phyloP scores from a whole-genome alignment of 2,329 filamentous ascomycete genomes.

The Fusarium xylarioides region DNA sequence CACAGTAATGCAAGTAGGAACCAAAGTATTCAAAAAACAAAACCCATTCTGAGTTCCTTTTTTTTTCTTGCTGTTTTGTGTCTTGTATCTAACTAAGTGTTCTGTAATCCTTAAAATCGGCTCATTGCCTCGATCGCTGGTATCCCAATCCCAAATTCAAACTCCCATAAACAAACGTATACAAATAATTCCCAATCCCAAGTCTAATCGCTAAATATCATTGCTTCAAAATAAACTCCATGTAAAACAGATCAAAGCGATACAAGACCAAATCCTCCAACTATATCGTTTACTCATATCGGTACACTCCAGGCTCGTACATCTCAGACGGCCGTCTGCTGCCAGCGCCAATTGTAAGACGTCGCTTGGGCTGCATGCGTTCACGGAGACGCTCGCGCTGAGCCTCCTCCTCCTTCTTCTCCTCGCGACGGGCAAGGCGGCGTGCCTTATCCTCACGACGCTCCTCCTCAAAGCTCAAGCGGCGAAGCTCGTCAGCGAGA shows the following conservation, averaged over 20 bases:
- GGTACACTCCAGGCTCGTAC: constrained; percentile 53
- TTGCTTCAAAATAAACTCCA: constrained; percentile 12
- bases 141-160: constrained; percentile 20
- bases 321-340: constrained; percentile 48
- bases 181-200: constrained; percentile 3
- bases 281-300: constrained; percentile 49
- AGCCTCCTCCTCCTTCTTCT: constrained; percentile 50
- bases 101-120: constrained; percentile 25
- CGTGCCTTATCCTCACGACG: constrained; percentile 46
- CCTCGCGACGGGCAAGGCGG: constrained; percentile 40
- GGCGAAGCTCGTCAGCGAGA: constrained; percentile 47
- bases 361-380: constrained; percentile 52
- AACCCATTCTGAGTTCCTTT: constrained; percentile 28
- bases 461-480: constrained; percentile 46
- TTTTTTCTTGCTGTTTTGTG: constrained; percentile 28
- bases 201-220: constrained; percentile 30
- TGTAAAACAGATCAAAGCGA: constrained; percentile 23
- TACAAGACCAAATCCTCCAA: constrained; percentile 32
- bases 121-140: constrained; percentile 16
- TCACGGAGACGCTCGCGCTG: constrained; percentile 52
- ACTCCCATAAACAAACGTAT: constrained; percentile 2
- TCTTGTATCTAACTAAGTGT: constrained; percentile 32
- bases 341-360: constrained; percentile 49
- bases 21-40: constrained; percentile 11
- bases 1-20: neutral